These are phyloP conservation scores for Stagonosporopsis tanaceti DNA, from an alignment of 2,329 filamentous ascomycete species.

Conservation along the genomic window DNA sequence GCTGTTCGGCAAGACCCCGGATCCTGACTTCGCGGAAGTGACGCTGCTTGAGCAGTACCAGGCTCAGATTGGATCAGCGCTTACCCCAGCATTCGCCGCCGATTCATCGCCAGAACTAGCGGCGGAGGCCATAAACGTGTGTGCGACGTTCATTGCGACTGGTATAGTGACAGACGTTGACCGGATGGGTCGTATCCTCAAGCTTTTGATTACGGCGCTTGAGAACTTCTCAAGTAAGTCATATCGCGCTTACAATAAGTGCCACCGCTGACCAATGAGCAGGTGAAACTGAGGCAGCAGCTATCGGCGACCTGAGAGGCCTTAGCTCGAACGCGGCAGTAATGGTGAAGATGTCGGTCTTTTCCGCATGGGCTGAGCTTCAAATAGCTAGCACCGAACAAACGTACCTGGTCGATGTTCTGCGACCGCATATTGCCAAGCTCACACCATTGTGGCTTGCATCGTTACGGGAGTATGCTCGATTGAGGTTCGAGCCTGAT, in stretches of 20 bases:
- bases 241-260: not conserved
- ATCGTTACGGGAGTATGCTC: slow-evolving; percentile 90
- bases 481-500: slow-evolving; percentile 92
- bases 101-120: slow-evolving; percentile 97
- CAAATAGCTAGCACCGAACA: slow-evolving; percentile 96
- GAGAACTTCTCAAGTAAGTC: slow-evolving; percentile 82
- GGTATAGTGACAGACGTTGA: slow-evolving; percentile 98
- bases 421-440: slow-evolving; percentile 88
- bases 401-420: slow-evolving; percentile 83
- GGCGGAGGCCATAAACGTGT: slow-evolving; percentile 95
- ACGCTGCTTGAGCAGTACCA: slow-evolving; percentile 98
- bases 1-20: slow-evolving; percentile 93
- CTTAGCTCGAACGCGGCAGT: slow-evolving; percentile 95
- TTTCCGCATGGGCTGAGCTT: slow-evolving; percentile 95
- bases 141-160: slow-evolving; percentile 95
- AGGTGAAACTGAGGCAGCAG: slow-evolving; percentile 77
- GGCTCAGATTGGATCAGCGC: slow-evolving; percentile 93
- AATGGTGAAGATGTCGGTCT: slow-evolving; percentile 98
- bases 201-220: slow-evolving; percentile 86
- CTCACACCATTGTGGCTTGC: slow-evolving; percentile 94
- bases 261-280: slow-evolving; percentile 23
- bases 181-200: slow-evolving; percentile 97
- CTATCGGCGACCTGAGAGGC: slow-evolving; percentile 91
- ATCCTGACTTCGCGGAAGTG: slow-evolving; percentile 97
- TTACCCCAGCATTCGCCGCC: slow-evolving; percentile 93